Percentiles rank a stretch among this genome's conserved stretches.
Conservation (phyloP, 176 grass and related monocot genomes). For the Phyllostachys edulis region DNA sequence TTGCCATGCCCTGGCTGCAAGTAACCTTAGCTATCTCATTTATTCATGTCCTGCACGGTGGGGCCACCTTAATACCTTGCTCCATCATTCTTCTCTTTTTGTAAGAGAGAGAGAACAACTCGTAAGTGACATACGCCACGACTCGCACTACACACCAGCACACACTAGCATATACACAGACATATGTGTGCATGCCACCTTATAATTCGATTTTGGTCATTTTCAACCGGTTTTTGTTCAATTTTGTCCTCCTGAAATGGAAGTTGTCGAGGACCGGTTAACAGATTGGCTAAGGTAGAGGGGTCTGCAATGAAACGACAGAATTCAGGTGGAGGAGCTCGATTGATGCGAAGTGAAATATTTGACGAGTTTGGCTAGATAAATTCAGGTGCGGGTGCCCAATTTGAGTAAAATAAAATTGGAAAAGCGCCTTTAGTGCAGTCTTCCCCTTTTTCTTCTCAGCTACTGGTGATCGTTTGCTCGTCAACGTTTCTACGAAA, state of each 20-base stretch:
- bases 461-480: background rate
- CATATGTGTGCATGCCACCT: no score
- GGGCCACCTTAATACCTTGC: background rate
- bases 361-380: background rate
- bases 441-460: background rate
- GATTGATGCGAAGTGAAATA: background rate
- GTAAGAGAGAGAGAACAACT: no score
- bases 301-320: background rate
- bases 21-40: slow-evolving; percentile 4
- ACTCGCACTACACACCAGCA: no score
- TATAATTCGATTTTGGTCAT: no score
- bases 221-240: no score
- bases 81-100: background rate
- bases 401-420: background rate
- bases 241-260: no score
- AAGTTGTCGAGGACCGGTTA: background rate
- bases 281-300: background rate
- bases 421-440: background rate
- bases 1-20: slow-evolving; percentile 16
- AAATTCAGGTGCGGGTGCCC: background rate
- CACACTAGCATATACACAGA: no score
- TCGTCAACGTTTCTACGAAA: slow-evolving; percentile 3
- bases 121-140: no score
- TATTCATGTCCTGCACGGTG: background rate
- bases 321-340: background rate